Evolutionary conservation across 2,329 filamentous ascomycete species (phyloP), one percentile per base, ranked within the genome.

Genomic region (Pseudogymnoascus verrucosus): DNA sequence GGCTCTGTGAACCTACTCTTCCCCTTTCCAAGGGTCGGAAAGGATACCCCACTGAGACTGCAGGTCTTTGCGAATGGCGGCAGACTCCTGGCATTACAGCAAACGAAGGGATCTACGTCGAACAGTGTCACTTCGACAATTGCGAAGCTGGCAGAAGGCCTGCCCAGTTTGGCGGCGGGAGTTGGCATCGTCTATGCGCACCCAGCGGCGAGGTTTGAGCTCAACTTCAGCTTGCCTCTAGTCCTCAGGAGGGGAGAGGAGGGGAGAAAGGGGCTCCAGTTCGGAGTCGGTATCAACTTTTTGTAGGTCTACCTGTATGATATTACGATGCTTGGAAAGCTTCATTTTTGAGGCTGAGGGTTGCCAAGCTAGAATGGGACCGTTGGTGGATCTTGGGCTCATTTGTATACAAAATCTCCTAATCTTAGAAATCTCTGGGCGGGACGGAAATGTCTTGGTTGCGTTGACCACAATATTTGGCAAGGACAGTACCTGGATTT

Each of bases 271-370:
- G 95, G 95, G 0, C 74, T 99, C 67, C 92, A 95, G 74, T 88
- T 99, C 71, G 95, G 95, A n/a, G 91, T 99, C 42, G 95, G 95
- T 60, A 92, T 99, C 73, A 96, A 90, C 78, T 97, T 99, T 74
- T 78, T 98, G 82, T 98, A 57, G 28, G 51, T 36, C 51, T 57
- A 57, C 14, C n/a, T 57, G 51, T 57, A 57, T 34, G 28, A 57
- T 57, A 57, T 34, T 3, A 57, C 16, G 51, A 19, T 57, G n/a
- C 51, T 57, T 57, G 28, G 16, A 57, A 57, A 31, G 28, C 51
- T 57, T 57, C 51, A 34, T 19, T 36, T 57, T 57, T 19, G 26
- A n/a, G 51, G n/a, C 51, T 19, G 23, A 10, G 7, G 16, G 14
- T 34, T 57, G 51, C 51, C 51, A 34, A 57, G 51, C 11, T 57